phyloP scores from a whole-genome alignment of 1,284 basidiomycete genomes.

The Irpex sp. region DNA sequence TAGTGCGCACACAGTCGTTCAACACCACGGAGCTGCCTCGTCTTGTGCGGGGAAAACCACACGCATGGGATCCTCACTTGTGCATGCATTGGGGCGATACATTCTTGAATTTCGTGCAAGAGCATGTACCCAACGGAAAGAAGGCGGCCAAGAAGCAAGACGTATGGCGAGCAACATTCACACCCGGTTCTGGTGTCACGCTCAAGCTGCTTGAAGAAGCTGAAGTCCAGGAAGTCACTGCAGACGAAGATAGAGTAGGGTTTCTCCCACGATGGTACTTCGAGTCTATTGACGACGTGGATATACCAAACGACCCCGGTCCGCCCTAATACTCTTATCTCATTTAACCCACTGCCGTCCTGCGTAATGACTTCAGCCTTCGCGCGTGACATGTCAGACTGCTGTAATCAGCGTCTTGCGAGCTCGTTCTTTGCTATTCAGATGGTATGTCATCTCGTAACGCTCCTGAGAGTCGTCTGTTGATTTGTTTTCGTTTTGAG shows the following conservation, averaged over 20 bases:
- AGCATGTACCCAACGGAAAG: neutral
- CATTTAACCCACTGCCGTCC: neutral
- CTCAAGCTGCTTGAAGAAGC: constrained; percentile 40
- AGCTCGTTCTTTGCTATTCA: neutral
- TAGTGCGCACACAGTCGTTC: constrained; percentile 64
- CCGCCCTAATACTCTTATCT: neutral
- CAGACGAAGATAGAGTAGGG: constrained; percentile 67
- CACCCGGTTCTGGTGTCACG: constrained; percentile 48
- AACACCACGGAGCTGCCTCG: constrained; percentile 71
- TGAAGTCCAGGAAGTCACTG: constrained; percentile 54
- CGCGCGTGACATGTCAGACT: neutral
- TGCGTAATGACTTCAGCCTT: neutral
- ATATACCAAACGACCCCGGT: neutral
- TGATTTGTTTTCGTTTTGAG: neutral
- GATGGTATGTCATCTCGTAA: neutral
- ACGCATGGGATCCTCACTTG: constrained; percentile 74
- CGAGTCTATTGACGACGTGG: constrained; percentile 29
- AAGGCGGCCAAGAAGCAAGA: constrained; percentile 8
- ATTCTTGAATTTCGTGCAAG: constrained; percentile 58
- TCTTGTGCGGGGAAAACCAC: constrained; percentile 69
- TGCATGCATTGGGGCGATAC: constrained; percentile 74
- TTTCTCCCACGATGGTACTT: constrained; percentile 74
- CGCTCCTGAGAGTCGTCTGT: neutral
- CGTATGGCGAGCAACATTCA: constrained; percentile 71
- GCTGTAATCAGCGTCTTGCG: neutral